Percentiles rank a stretch among this genome's conserved stretches.
phyloP scores from a whole-genome alignment of 2,329 filamentous ascomycete genomes.

The Macrophomina phaseolina region DNA sequence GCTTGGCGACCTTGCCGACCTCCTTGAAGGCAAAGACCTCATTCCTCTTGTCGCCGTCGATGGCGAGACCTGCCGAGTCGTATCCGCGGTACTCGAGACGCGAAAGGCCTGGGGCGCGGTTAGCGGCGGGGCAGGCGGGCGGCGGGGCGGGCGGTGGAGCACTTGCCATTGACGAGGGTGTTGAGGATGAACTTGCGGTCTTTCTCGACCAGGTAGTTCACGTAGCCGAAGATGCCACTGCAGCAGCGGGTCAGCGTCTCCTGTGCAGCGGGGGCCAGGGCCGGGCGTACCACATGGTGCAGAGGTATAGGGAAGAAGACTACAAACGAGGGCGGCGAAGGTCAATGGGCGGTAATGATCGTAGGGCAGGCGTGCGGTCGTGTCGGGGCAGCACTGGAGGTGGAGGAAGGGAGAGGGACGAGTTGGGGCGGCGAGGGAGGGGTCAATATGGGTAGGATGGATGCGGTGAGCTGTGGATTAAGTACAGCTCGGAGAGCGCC shows the following conservation, averaged over 20 bases:
- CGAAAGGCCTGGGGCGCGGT: conserved; percentile 71
- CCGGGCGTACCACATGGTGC: conserved; percentile 28
- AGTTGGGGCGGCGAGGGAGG: conserved; percentile 21
- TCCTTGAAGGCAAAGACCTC: conserved; percentile 98
- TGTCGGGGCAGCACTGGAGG: conserved; percentile 7
- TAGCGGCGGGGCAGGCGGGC: conserved; percentile 30
- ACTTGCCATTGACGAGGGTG: conserved; percentile 91
- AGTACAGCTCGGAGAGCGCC: conserved; percentile 23
- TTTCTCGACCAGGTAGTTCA: conserved; percentile 99
- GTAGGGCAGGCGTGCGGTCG: conserved; percentile 19
- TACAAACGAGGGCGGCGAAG: conserved; percentile 18
- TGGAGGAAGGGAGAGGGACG: conserved; percentile 15
- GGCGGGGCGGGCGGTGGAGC: conserved; percentile 28
- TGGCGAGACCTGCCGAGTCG: conserved; percentile 92
- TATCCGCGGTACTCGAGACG: conserved; percentile 98
- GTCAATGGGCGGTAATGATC: conserved; percentile 25
- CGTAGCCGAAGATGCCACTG: conserved; percentile 96
- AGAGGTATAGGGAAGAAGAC: conserved; percentile 14
- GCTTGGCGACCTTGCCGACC: conserved; percentile 97
- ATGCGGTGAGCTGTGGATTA: conserved; percentile 24
- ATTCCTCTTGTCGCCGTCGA: conserved; percentile 99
- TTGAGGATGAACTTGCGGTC: conserved; percentile 95
- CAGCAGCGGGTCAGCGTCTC: conserved; percentile 15
- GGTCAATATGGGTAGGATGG: conserved; percentile 15
- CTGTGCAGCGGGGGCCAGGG: conserved; percentile 1